These are phyloP conservation scores for Eucalyptus erythrocorys DNA, from an alignment of 345 rosid genomes.

Conservation along the genomic window DNA sequence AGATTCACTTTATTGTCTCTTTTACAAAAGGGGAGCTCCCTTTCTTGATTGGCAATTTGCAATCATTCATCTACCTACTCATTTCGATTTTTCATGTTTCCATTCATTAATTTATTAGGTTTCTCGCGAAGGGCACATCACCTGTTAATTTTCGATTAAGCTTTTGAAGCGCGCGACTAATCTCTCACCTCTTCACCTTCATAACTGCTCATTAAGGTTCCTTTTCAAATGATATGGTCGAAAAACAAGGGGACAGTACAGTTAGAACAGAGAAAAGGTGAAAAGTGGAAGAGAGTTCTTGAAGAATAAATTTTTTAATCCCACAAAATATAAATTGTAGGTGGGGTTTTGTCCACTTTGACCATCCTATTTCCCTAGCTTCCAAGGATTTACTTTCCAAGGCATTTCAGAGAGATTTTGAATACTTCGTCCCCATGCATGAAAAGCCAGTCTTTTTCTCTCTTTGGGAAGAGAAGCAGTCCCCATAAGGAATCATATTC, in stretches of 20 bases:
- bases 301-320: neutral
- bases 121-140: neutral
- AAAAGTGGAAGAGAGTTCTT: neutral
- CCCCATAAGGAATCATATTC: constrained; percentile 5
- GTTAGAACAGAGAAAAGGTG: neutral
- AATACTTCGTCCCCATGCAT: constrained; percentile 9
- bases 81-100: neutral
- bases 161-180: neutral
- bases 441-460: neutral
- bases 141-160: neutral
- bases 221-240: neutral
- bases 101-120: neutral
- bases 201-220: neutral
- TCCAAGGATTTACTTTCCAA: constrained; percentile 33
- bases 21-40: neutral
- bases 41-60: neutral
- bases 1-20: neutral
- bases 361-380: neutral
- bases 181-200: neutral
- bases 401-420: constrained; percentile 19
- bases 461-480: constrained; percentile 3
- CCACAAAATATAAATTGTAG: neutral
- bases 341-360: neutral
- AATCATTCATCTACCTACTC: neutral
- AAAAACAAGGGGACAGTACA: neutral